Base-by-base conservation (phyloP, 768 basidiomycete species). In the Amanita polypyramis region DNA sequence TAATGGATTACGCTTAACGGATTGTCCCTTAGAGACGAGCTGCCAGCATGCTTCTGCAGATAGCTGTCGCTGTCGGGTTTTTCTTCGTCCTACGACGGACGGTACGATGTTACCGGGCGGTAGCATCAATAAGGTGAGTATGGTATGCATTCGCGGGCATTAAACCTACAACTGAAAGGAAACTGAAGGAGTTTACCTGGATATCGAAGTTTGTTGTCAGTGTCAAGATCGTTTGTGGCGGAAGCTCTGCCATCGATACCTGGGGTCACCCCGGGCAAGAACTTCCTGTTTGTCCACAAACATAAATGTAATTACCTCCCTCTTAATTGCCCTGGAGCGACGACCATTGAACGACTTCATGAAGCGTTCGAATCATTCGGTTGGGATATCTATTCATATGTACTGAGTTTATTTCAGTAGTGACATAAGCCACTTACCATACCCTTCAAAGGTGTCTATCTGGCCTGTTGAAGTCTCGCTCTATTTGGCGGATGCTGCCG, bases 401-500 rank as follows among this genome's bases (percentile, higher is more conserved):
- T 70, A 37, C 39, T 15, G 9, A 17, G 10, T 17, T 7, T 20
- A 14, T 14, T 20, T 42, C 29, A 42, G 20, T 29, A 21, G 6
- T 17, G 7, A 34, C 29, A 17, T 15, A 15, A 20, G 5, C 44
- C 10, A 7, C 23, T 19, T 25, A 48, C 11, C 12, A 23, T 33
- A 4, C 25, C n/a, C 39, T 12, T n/a, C 23, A 19, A 45, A 67
- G 64, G 55, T 64, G 23, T 59, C 54, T 17, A 46, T 58, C 20
- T 59, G 57, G 47, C 66, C 66, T 0, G 15, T 56, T 14, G 39
- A 50, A 10, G 55, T 58, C 1, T 51, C 55, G 3, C 51, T 70
- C 6, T 33, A 58, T 11, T 41, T 73, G 8, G 69, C 70, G 12
- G 70, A 73, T 54, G 65, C 67, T 12, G 58, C 58, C 11, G 64